These are phyloP conservation scores for Luffa acutangula DNA, from an alignment of 306 rosid species.

Conservation along the genomic window DNA sequence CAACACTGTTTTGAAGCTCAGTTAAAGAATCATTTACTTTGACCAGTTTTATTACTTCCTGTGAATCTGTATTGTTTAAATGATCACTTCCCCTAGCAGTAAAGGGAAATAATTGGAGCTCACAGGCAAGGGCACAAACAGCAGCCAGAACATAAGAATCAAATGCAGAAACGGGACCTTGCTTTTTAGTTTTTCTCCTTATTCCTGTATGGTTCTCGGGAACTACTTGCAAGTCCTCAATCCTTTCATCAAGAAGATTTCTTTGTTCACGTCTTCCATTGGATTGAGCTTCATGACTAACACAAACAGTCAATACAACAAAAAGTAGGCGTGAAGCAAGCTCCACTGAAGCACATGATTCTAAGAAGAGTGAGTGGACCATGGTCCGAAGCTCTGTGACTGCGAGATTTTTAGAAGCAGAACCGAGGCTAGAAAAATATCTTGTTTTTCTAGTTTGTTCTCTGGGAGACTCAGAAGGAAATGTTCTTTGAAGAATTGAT, in stretches of 20 bases:
- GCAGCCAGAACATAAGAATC: constrained; percentile 98
- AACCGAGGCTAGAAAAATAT: constrained; percentile 56
- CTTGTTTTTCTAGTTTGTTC: constrained; percentile 71
- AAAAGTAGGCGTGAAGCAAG: constrained; percentile 89
- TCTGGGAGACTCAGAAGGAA: constrained; percentile 53
- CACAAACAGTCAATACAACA: constrained; percentile 92
- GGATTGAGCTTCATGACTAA: constrained; percentile 86
- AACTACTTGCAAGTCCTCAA: constrained; percentile 35
- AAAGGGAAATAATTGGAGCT: constrained; percentile 86
- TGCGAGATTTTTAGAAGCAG: constrained; percentile 87
- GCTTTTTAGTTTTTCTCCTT: constrained; percentile 52
- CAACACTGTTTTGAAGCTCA: constrained; percentile 45
- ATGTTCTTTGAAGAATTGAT: constrained; percentile 88
- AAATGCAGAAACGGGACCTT: constrained; percentile 90
- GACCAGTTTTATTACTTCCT: constrained; percentile 36
- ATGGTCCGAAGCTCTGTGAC: constrained; percentile 96
- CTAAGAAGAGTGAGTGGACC: constrained; percentile 96
- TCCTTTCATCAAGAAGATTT: constrained; percentile 33
- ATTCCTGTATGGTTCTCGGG: constrained; percentile 42
- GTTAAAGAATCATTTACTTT: constrained; percentile 50
- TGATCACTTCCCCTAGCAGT: constrained; percentile 42
- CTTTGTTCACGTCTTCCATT: constrained; percentile 56
- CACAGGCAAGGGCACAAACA: constrained; percentile 92
- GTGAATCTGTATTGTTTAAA: constrained; percentile 30
- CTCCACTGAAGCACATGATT: constrained; percentile 90